Evolutionary conservation across 768 basidiomycete genomes (phyloP).

Genomic region (Russula foetens): DNA sequence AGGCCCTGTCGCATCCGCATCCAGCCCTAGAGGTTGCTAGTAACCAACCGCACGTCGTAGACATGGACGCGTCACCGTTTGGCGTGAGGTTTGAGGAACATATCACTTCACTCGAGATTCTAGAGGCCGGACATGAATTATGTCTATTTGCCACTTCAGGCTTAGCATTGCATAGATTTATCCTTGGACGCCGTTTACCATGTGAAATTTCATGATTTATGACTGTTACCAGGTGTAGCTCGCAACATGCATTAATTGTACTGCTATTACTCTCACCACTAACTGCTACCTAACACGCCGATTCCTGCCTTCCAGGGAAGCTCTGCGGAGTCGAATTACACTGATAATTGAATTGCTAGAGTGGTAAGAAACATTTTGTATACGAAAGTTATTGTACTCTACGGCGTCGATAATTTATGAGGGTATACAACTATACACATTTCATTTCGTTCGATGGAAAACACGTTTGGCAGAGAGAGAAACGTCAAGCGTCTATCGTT

Average conservation of each 20-base stretch:
- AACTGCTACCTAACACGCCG: background rate
- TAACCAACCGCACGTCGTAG: background rate
- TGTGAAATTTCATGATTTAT: background rate
- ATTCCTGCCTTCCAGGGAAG: background rate
- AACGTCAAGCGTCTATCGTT: background rate
- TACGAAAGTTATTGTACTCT: background rate
- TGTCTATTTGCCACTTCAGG: slow-evolving; percentile 19
- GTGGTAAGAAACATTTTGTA: background rate
- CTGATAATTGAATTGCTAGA: background rate
- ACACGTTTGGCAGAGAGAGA: background rate
- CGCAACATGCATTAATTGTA: background rate
- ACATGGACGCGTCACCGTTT: slow-evolving; percentile 1
- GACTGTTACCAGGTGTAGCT: background rate
- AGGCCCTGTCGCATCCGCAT: slow-evolving; percentile 25
- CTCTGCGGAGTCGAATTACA: background rate
- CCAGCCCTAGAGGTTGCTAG: background rate
- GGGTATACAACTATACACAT: background rate
- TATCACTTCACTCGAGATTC: slow-evolving; percentile 16
- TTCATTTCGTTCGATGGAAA: background rate
- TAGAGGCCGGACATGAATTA: slow-evolving; percentile 4
- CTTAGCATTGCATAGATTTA: slow-evolving; percentile 11
- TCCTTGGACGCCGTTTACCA: slow-evolving; percentile 5
- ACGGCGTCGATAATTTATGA: background rate
- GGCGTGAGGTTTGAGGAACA: slow-evolving; percentile 2
- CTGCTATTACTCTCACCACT: background rate